These are phyloP conservation scores for Eutrema salsugineum DNA, from an alignment of 441 rosid species.

Conservation along the genomic window DNA sequence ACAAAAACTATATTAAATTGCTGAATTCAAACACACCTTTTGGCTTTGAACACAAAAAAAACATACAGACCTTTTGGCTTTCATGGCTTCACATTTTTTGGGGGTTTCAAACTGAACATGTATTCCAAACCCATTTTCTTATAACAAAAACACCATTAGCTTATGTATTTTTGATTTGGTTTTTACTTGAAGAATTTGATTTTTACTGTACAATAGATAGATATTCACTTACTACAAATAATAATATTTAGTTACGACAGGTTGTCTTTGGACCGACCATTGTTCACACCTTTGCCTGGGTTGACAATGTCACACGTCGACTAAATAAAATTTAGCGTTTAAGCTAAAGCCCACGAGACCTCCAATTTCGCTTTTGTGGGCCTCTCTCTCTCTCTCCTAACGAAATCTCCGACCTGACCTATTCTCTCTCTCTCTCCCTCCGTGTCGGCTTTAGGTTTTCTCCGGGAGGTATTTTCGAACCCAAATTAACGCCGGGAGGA, in stretches of 20 bases:
- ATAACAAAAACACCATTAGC: no score
- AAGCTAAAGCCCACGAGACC: constrained; percentile 27
- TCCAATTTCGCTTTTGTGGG: constrained; percentile 7
- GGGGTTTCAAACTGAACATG: neutral
- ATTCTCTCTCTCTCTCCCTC: constrained; percentile 22
- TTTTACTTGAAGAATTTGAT: no score
- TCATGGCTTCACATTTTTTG: neutral
- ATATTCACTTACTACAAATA: neutral
- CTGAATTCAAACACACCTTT: no score
- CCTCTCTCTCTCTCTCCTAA: constrained; percentile 12
- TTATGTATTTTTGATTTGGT: no score
- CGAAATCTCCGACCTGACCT: constrained; percentile 17
- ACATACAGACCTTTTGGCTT: neutral
- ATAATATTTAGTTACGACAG: neutral
- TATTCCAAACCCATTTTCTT: no score
- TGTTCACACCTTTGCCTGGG: constrained; percentile 8
- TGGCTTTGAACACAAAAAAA: no score
- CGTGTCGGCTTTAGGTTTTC: constrained; percentile 27
- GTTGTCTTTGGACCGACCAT: constrained; percentile 11
- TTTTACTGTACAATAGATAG: no score
- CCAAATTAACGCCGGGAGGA: constrained; percentile 16
- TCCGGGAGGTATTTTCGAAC: constrained; percentile 18
- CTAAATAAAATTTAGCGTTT: neutral
- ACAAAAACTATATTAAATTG: no score
- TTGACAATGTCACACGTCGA: constrained; percentile 29